phyloP scores from a whole-genome alignment of 2,329 filamentous ascomycete species.

The Exophiala calicioides region DNA sequence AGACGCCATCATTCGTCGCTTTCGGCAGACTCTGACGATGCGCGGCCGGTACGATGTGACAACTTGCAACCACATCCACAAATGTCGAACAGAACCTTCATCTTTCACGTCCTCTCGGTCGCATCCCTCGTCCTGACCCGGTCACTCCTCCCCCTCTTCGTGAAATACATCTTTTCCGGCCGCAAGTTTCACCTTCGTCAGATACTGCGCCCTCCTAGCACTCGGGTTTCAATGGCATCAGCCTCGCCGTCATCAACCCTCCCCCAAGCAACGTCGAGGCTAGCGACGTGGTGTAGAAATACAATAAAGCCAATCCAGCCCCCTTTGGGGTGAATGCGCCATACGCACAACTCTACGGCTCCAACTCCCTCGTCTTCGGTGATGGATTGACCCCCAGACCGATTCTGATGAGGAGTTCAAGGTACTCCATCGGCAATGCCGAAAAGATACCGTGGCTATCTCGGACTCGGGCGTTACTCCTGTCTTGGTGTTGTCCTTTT shows the following conservation, averaged over 20 bases:
- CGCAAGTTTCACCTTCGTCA: constrained; percentile 40
- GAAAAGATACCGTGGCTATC: constrained; percentile 29
- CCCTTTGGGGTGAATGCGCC: constrained; percentile 60
- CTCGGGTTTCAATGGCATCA: constrained; percentile 55
- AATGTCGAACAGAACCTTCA: no score
- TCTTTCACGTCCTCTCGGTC: no score
- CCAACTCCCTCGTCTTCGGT: constrained; percentile 65
- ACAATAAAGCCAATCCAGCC: constrained; percentile 56
- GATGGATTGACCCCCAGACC: constrained; percentile 62
- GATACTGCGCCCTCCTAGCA: constrained; percentile 47
- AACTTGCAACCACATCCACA: no score
- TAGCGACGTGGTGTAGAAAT: constrained; percentile 56
- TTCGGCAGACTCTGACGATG: no score
- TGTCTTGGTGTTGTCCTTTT: constrained; percentile 27
- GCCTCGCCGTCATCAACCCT: constrained; percentile 56
- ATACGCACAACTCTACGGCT: constrained; percentile 66
- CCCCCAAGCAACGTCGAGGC: constrained; percentile 61
- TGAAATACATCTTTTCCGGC: constrained; percentile 35
- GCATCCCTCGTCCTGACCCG: constrained; percentile 29
- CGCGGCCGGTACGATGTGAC: no score
- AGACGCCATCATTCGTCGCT: no score
- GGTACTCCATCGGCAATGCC: constrained; percentile 28
- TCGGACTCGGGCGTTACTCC: no score
- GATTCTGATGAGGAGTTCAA: constrained; percentile 35
- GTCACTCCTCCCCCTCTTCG: constrained; percentile 31